Conservation (phyloP, 129 eudicot species). For the Calendula officinalis region DNA sequence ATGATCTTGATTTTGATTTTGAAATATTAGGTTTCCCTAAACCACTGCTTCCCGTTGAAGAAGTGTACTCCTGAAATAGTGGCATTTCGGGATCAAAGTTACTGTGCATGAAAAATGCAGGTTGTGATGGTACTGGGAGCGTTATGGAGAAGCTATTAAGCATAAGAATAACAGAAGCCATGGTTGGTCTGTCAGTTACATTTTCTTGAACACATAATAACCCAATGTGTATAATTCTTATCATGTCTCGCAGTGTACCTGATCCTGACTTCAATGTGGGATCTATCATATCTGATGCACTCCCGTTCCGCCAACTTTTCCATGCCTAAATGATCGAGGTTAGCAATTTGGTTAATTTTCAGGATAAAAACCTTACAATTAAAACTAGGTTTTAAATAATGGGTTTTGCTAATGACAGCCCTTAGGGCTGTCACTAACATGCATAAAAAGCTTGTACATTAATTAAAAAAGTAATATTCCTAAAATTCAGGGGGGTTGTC, state of each 20-base stretch:
- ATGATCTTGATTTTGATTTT: conserved; percentile 15
- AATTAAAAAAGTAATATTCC: too few relatives aligned
- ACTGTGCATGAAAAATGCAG: conserved; percentile 25
- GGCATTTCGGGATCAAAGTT: conserved; percentile 11
- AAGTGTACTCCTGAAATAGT: conserved; percentile 5
- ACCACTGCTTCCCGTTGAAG: conserved; percentile 5
- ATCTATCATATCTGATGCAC: conserved; percentile 26
- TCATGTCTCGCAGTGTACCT: conserved; percentile 27
- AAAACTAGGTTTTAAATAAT: too few relatives aligned
- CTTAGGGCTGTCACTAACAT: too few relatives aligned
- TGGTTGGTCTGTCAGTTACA: conserved; percentile 32
- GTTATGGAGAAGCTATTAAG: conserved; percentile 33
- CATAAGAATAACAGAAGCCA: conserved; percentile 35
- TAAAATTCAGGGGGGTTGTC: too few relatives aligned
- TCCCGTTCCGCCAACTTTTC: conserved; percentile 32
- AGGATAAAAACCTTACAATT: background rate
- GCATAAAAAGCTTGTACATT: too few relatives aligned
- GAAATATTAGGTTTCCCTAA: background rate
- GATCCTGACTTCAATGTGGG: conserved; percentile 12
- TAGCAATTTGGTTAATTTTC: background rate
- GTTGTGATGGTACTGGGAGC: conserved; percentile 26
- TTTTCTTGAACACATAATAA: conserved; percentile 40
- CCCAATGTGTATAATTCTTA: conserved; percentile 36
- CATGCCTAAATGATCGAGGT: conserved; percentile 25
- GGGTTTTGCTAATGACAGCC: too few relatives aligned